Conservation (phyloP, 164 flowering plant species). For the Malania oleifera region DNA sequence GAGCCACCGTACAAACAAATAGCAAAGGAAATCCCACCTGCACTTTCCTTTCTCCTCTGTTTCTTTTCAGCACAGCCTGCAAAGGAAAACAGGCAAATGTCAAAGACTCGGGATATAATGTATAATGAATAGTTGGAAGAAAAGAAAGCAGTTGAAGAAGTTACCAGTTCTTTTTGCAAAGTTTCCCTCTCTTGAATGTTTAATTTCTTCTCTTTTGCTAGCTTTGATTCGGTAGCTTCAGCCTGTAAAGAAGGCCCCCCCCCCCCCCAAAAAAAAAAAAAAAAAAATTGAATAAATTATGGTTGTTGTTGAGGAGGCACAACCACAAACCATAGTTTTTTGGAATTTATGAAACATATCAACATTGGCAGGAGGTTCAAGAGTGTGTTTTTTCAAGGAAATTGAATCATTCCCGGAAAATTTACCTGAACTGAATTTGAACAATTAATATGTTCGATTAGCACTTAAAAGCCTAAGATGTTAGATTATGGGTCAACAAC, state of each 20-base stretch:
- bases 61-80: constrained; percentile 44
- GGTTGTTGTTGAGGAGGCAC: neutral
- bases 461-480: too few species aligned
- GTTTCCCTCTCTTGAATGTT: constrained; percentile 35
- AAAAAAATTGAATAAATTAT: neutral
- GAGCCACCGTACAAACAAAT: constrained; percentile 61
- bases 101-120: neutral
- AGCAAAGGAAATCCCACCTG: constrained; percentile 69
- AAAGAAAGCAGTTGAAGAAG: constrained; percentile 5
- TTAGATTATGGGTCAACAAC: too few species aligned
- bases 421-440: too few species aligned
- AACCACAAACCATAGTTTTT: neutral
- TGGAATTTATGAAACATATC: neutral
- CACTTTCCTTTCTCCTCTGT: constrained; percentile 25
- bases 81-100: neutral
- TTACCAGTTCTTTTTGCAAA: constrained; percentile 54
- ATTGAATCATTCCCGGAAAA: too few species aligned
- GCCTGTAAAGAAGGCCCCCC: constrained; percentile 43
- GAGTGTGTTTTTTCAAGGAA: too few species aligned
- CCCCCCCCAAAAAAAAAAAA: too few species aligned
- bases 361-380: neutral
- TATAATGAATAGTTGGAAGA: neutral
- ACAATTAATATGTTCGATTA: too few species aligned
- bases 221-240: constrained; percentile 41
- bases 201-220: constrained; percentile 48